Conservation (phyloP, 352 stramenopile species). For the Globisporangium cystogenes region DNA sequence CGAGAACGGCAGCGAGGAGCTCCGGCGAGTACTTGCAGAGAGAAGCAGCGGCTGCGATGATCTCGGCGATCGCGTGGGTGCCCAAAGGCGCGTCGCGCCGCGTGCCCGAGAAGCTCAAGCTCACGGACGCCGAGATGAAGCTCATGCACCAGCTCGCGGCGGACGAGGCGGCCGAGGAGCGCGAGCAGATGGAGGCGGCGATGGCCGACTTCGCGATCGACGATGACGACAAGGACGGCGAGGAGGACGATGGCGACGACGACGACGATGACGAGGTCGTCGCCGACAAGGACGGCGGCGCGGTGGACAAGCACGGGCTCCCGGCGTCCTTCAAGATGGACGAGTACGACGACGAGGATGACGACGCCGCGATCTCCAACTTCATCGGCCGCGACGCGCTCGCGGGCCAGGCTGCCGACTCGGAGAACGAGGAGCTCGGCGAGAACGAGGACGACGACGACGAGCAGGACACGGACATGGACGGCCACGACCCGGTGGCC, state of each 20-base stretch:
- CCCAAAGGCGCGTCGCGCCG: slow-evolving; percentile 45
- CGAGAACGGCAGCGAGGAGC: too few species aligned
- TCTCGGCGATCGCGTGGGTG: slow-evolving; percentile 58
- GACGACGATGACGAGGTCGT: slow-evolving; percentile 13
- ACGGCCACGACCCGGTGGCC: slow-evolving; percentile 15
- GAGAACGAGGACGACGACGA: slow-evolving; percentile 26
- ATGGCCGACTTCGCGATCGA: slow-evolving; percentile 46
- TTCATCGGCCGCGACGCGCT: slow-evolving; percentile 47
- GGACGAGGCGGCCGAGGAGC: slow-evolving; percentile 68
- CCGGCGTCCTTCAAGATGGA: slow-evolving; percentile 82
- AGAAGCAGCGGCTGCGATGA: slow-evolving; percentile 19
- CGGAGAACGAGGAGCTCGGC: slow-evolving; percentile 26
- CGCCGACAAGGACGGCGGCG: slow-evolving; percentile 12
- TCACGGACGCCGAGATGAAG: slow-evolving; percentile 74
- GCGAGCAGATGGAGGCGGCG: slow-evolving; percentile 42
- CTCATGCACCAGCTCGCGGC: slow-evolving; percentile 76
- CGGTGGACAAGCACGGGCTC: slow-evolving; percentile 40
- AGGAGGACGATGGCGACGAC: slow-evolving; percentile 6
- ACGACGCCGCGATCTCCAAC: slow-evolving; percentile 77
- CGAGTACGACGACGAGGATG: slow-evolving; percentile 85
- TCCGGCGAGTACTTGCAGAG: too few species aligned
- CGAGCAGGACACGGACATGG: slow-evolving; percentile 45
- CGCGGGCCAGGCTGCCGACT: slow-evolving; percentile 22
- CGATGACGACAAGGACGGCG: slow-evolving; percentile 18
- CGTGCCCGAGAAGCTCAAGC: slow-evolving; percentile 80